Evolutionary conservation across 176 grass and related monocot genomes (phyloP).

Genomic region (Musa itinerans): DNA sequence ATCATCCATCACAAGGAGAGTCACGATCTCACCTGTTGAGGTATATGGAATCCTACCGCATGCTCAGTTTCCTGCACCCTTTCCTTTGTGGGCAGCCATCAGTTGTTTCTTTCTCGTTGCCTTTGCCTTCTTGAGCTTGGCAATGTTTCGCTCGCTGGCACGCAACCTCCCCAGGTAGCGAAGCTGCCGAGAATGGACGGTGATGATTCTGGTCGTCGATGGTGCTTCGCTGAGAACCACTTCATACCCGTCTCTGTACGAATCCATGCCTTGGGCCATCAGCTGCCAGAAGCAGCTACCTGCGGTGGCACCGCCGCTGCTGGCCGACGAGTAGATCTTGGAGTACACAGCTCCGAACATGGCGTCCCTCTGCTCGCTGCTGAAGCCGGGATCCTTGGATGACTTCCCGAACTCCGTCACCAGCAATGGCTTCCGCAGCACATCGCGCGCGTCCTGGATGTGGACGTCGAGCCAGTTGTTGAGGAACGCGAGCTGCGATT

Average conservation of each 20-base stretch:
- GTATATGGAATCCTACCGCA: neutral
- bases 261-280: slow-evolving; percentile 68
- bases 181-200: slow-evolving; percentile 42
- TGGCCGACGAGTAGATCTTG: slow-evolving; percentile 65
- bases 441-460: slow-evolving; percentile 42
- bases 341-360: slow-evolving; percentile 54
- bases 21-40: neutral
- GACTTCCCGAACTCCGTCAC: slow-evolving; percentile 84
- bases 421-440: slow-evolving; percentile 68
- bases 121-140: slow-evolving; percentile 12
- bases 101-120: slow-evolving; percentile 10
- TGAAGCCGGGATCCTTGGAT: slow-evolving; percentile 54
- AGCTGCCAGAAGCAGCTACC: slow-evolving; percentile 93
- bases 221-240: slow-evolving; percentile 46
- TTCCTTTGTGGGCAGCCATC: slow-evolving; percentile 2
- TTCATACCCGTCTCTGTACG: slow-evolving; percentile 78
- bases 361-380: slow-evolving; percentile 42
- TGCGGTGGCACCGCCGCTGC: slow-evolving; percentile 33
- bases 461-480: slow-evolving; percentile 63
- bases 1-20: slow-evolving; percentile 88
- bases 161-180: slow-evolving; percentile 33
- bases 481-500: slow-evolving; percentile 53
- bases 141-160: slow-evolving; percentile 16
- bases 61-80: slow-evolving; percentile 1
- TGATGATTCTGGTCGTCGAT: slow-evolving; percentile 58